Evolutionary conservation across 306 rosid genomes (phyloP), one percentile per base, ranked within the genome.

Genomic region (Lathyrus aphaca): DNA sequence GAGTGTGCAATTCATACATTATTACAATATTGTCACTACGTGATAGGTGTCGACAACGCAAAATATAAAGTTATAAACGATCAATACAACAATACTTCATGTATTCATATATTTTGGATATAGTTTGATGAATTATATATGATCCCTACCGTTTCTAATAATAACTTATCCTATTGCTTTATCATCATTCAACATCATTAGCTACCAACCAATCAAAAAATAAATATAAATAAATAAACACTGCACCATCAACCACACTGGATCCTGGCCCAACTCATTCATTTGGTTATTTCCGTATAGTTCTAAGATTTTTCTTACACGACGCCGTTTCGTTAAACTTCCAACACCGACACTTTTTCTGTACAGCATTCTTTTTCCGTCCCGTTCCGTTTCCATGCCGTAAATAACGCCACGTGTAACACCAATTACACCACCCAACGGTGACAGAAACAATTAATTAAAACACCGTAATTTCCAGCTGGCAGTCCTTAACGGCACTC

Each of bases 401-500:
- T 6, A 27, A 25, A 13, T 1, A 4, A 56, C 11, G 5, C 39
- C 62, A 56, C 62, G 62, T 56, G 62, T 25, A 13, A 13, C 15
- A 0, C n/a, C 55, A 7, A 8, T 16, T 8, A 16, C 57, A 51
- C 29, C 57, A 51, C 23, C 3, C 54, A 44, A 8, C 49, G 49
- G 49, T 44, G 49, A 44, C 49, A 10, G 5, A 4, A 50, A 19
- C 29, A 25, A 30, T 30, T 2, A 51, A 10, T 45, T 23, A 68
- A 6, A 65, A 38, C 18, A 40, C 27, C 29, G 25, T 64, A 6
- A 16, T 72, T 58, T 69, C 85, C 87, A 83, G 86, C 89, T 85
- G 94, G 88, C 80, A 82, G 43, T 51, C 14, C 68, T 44, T 69
- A 64, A 78, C 82, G 82, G 65, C 64, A 18, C 59, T 38, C 85